These are phyloP conservation scores for Dujonia santamariae DNA, from an alignment of 1,139 yeast species.

Conservation along the genomic window DNA sequence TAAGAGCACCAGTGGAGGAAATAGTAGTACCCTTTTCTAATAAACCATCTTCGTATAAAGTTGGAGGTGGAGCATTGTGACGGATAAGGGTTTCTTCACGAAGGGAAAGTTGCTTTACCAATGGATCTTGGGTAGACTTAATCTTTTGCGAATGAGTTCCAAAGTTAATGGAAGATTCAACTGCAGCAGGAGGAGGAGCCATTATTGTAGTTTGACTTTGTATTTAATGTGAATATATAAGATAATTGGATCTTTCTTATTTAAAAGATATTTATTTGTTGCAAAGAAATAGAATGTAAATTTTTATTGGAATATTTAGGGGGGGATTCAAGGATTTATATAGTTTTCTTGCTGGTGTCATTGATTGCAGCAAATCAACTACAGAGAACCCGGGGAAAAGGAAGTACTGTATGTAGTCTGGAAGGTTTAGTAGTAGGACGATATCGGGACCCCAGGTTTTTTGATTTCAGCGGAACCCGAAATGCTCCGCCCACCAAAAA, in stretches of 20 bases:
- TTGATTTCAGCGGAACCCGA: no score
- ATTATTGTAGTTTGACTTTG: no score
- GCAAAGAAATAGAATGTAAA: no score
- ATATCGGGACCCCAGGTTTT: conserved; percentile 6
- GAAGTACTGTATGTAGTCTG: conserved; percentile 3
- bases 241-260: not conserved
- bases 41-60: conserved; percentile 92
- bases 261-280: no score
- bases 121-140: conserved; percentile 40
- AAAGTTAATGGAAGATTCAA: conserved; percentile 45
- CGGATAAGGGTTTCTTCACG: conserved; percentile 52
- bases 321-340: conserved; percentile 4
- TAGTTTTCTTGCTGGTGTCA: conserved; percentile 1
- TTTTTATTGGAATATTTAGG: no score
- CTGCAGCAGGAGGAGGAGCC: conserved; percentile 52
- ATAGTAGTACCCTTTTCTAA: conserved; percentile 89
- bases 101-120: conserved; percentile 43
- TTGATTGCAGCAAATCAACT: conserved; percentile 1
- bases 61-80: conserved; percentile 93
- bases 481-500: no score
- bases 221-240: not conserved
- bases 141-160: conserved; percentile 39
- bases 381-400: conserved; percentile 8
- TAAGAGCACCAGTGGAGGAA: conserved; percentile 90
- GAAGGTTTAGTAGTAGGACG: conserved; percentile 3